A percentile compares a stretch with the other conserved stretches of the same genome.
phyloP scores from a whole-genome alignment of 495 filamentous ascomycete species.

The Hamigera avellanea region DNA sequence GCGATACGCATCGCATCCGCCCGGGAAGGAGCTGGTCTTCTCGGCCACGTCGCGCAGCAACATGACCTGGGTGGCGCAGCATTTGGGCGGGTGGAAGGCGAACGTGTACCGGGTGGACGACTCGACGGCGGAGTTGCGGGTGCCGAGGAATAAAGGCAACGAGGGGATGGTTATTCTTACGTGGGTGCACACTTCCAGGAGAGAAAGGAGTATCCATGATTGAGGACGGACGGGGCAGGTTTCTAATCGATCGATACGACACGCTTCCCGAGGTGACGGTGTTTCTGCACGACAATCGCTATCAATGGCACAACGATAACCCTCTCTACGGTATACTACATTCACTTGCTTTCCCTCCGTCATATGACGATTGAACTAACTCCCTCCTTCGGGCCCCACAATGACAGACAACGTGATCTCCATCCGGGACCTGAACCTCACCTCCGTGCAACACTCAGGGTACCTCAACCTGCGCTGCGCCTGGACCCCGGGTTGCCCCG shows the following conservation, averaged over 20 bases:
- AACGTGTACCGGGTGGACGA: slow-evolving; percentile 42
- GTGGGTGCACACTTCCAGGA: slow-evolving; percentile 12
- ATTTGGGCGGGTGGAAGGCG: slow-evolving; percentile 24
- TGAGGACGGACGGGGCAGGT: too few species aligned
- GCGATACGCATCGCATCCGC: too few species aligned
- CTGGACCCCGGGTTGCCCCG: slow-evolving; percentile 29
- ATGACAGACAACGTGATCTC: slow-evolving; percentile 14
- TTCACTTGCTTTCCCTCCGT: slow-evolving; percentile 7
- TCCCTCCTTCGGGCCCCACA: too few species aligned
- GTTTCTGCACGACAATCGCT: slow-evolving; percentile 33
- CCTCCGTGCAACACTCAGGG: slow-evolving; percentile 20
- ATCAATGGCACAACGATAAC: slow-evolving; percentile 44
- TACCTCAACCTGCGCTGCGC: slow-evolving; percentile 17
- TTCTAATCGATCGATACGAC: slow-evolving; percentile 32
- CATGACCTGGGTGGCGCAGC: slow-evolving; percentile 17
- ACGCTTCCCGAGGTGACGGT: slow-evolving; percentile 29
- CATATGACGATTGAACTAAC: too few species aligned
- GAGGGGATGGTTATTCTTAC: slow-evolving; percentile 55
- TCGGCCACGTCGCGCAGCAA: slow-evolving; percentile 14
- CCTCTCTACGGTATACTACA: slow-evolving; percentile 25
- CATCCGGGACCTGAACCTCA: slow-evolving; percentile 12
- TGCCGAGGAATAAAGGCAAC: slow-evolving; percentile 45
- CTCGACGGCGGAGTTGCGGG: slow-evolving; percentile 20
- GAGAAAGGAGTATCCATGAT: not conserved
- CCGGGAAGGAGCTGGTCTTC: slow-evolving; percentile 8